Evolutionary conservation across 2,329 filamentous ascomycete species (phyloP).

Genomic region (Neospermospora avenae): DNA sequence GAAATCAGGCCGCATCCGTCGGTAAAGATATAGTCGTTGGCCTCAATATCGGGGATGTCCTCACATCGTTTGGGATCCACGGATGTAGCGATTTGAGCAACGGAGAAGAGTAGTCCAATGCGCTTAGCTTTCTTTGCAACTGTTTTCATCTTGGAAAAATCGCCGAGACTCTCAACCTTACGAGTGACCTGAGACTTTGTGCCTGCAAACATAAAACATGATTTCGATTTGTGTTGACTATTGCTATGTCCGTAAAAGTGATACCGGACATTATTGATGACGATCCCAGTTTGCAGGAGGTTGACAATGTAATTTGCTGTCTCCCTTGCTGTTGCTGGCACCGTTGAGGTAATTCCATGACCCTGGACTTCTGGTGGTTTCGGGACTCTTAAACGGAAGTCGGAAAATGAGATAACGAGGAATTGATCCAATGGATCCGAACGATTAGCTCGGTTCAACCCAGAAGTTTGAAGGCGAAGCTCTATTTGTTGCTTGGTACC

Average conservation of each 20-base stretch:
- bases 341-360: not conserved
- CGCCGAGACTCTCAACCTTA: slow-evolving; percentile 1
- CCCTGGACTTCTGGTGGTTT: not conserved
- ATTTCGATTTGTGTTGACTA: slow-evolving; percentile 8
- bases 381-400: slow-evolving; percentile 1
- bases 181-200: not conserved
- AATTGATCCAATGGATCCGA: not conserved
- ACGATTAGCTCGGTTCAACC: not conserved
- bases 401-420: not conserved
- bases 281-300: slow-evolving; percentile 4
- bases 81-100: slow-evolving; percentile 3
- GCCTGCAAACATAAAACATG: slow-evolving; percentile 7
- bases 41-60: slow-evolving; percentile 9
- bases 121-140: slow-evolving; percentile 11
- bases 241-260: slow-evolving; percentile 13
- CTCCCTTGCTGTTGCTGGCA: not conserved
- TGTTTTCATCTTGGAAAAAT: slow-evolving; percentile 11
- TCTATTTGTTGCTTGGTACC: not conserved
- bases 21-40: not conserved
- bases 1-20: slow-evolving; percentile 1
- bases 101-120: slow-evolving; percentile 9
- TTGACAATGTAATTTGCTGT: not conserved
- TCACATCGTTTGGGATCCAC: slow-evolving; percentile 5
- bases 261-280: slow-evolving; percentile 3
- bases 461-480: not conserved